These are phyloP conservation scores for Drosera capensis DNA, from an alignment of 148 eudicot genomes.

Conservation along the genomic window DNA sequence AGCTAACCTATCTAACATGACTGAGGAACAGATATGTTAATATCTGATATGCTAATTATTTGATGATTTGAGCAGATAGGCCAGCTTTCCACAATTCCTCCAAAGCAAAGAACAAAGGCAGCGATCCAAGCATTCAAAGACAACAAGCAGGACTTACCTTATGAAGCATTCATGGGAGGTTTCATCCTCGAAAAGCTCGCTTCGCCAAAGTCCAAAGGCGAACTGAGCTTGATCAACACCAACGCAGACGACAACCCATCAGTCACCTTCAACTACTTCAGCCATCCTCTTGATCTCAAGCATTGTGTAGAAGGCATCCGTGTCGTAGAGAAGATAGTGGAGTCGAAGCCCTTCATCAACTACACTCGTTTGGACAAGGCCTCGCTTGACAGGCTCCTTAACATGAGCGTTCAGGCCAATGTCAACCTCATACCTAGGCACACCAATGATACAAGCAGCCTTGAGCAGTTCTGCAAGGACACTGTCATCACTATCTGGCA, in stretches of 20 bases:
- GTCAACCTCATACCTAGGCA: constrained; percentile 67
- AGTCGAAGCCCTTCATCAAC: constrained; percentile 29
- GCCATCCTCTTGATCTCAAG: constrained; percentile 47
- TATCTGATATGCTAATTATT: neutral
- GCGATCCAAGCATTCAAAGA: constrained; percentile 47
- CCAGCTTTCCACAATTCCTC: constrained; percentile 85
- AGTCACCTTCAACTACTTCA: constrained; percentile 85
- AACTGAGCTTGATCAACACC: constrained; percentile 39
- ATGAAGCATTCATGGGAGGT: constrained; percentile 71
- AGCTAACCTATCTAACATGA: neutral
- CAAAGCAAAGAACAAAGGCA: constrained; percentile 60
- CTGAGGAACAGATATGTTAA: neutral
- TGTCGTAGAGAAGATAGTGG: constrained; percentile 32
- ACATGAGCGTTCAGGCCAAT: constrained; percentile 65
- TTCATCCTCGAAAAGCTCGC: constrained; percentile 77
- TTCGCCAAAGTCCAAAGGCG: constrained; percentile 48
- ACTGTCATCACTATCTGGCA: constrained; percentile 92
- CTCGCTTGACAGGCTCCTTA: constrained; percentile 34
- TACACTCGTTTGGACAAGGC: constrained; percentile 25
- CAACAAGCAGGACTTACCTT: constrained; percentile 41
- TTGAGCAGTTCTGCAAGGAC: constrained; percentile 81
- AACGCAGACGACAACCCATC: constrained; percentile 51
- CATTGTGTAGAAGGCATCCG: constrained; percentile 61
- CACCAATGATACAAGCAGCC: constrained; percentile 44
- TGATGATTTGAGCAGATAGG: constrained; percentile 41